Base-by-base conservation (phyloP, 2,329 filamentous ascomycete genomes). In the Fusarium beomiforme region DNA sequence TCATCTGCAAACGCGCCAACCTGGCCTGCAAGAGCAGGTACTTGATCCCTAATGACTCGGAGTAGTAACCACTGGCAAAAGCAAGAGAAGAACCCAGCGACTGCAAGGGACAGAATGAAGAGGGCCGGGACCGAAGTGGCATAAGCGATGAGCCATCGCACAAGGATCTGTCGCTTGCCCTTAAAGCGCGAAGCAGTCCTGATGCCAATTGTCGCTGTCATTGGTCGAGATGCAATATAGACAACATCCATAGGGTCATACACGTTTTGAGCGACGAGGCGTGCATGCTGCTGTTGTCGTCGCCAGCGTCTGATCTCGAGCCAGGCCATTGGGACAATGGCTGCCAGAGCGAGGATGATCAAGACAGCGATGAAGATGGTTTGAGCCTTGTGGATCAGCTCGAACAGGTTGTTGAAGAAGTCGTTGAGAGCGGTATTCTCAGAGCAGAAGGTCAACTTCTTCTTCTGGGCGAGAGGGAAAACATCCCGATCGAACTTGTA, bases 241-340 rank as follows among this genome's bases (percentile, higher is more conserved):
- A 97, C 89, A 37, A 95, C 90, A 78, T 98, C 95, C 86, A 97
- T 90, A 2, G 92, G 88, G 76, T 98, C 94, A 78, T 90, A 90
- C 33, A 89, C 87, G 59, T 91, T 85, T 72, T 87, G 84, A 47
- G 86, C 84, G 73, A 97, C 87, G 34, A 94, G 84, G 59, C 86
- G 83, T 24, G 93, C 89, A 64, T 91, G 90, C 72, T 91, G 85
- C 79, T 91, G 88, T 86, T 94, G 92, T 34, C 85, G 87, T 47
- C 89, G 88, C 89, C 91, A 98, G 58, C 92, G 87, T 72, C 90
- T 88, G 67, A 95, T 90, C 81, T 98, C 95, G 64, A 92, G 85
- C 81, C 88, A 95, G 16, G 90, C 92, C 91, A 97, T 94, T 2
- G 92, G 92, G 13, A 92, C 80, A 77, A 94, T 95, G 44, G 86